phyloP scores from a whole-genome alignment of 805 yeast species.

The Candida nitratophila region DNA sequence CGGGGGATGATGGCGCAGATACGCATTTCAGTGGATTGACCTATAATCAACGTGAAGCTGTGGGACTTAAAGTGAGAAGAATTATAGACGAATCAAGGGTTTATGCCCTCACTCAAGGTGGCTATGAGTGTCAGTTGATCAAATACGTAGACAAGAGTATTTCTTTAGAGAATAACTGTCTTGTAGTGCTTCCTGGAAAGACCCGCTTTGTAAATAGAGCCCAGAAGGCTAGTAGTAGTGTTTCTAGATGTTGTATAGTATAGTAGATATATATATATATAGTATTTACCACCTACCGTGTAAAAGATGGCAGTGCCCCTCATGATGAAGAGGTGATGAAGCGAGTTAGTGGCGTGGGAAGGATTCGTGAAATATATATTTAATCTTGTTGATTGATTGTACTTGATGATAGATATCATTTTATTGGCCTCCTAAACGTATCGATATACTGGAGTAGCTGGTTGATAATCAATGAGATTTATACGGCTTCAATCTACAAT shows the following conservation, averaged over 20 bases:
- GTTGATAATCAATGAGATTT: too few species aligned
- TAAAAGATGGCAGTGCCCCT: too few species aligned
- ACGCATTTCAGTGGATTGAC: conserved; percentile 42
- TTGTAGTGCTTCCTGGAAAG: conserved; percentile 11
- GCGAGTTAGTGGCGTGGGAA: too few species aligned
- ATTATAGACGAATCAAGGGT: conserved; percentile 69
- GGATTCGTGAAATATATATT: too few species aligned
- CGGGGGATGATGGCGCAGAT: conserved; percentile 28
- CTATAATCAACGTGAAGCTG: conserved; percentile 40
- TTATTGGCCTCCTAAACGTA: too few species aligned
- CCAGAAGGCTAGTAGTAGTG: neutral
- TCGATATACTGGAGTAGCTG: too few species aligned
- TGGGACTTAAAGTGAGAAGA: conserved; percentile 67
- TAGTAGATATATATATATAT: neutral
- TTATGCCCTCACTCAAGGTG: conserved; percentile 33
- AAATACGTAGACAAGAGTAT: conserved; percentile 50
- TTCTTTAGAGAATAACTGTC: conserved; percentile 57
- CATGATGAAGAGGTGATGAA: too few species aligned
- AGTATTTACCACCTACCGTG: too few species aligned
- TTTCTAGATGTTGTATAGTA: neutral
- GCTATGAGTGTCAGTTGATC: conserved; percentile 42
- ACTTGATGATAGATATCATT: too few species aligned
- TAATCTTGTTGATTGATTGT: too few species aligned
- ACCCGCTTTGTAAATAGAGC: neutral
- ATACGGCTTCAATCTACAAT: neutral